Conservation (phyloP, 441 rosid genomes). For the Pelargonium myrrhifolium region DNA sequence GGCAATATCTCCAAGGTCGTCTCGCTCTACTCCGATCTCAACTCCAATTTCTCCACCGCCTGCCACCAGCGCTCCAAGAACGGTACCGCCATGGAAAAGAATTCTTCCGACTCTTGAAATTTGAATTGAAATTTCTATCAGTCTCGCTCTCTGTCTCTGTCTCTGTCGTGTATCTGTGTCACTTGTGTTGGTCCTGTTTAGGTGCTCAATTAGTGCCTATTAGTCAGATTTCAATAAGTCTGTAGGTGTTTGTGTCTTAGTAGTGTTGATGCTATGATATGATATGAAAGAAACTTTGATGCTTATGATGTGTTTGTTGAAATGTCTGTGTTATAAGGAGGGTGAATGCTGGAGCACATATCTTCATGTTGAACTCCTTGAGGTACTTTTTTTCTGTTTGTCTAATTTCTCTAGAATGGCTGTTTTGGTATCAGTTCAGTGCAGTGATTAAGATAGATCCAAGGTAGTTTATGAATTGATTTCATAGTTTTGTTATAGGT, state of each 20-base stretch:
- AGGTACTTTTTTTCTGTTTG: slow-evolving; percentile 13
- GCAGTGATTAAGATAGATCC: not conserved
- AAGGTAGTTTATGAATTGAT: not conserved
- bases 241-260: not conserved
- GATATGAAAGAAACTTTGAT: not conserved
- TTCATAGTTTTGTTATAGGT: not conserved
- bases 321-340: slow-evolving; percentile 16
- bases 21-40: slow-evolving; percentile 65
- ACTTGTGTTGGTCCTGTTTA: not conserved
- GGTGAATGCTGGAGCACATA: slow-evolving; percentile 11
- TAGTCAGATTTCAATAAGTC: not conserved
- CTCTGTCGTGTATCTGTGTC: slow-evolving; percentile 11
- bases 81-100: slow-evolving; percentile 11
- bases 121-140: not conserved
- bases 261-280: not conserved
- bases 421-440: not conserved
- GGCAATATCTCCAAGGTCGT: slow-evolving; percentile 76
- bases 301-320: slow-evolving; percentile 8
- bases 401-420: not conserved
- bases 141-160: not conserved
- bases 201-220: slow-evolving; percentile 1
- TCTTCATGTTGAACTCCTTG: slow-evolving; percentile 9
- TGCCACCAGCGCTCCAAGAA: slow-evolving; percentile 26
- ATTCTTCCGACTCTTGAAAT: not conserved
- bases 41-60: slow-evolving; percentile 38